Conservation (phyloP, 2,329 filamentous ascomycete genomes). For the Xylaria sp. region DNA sequence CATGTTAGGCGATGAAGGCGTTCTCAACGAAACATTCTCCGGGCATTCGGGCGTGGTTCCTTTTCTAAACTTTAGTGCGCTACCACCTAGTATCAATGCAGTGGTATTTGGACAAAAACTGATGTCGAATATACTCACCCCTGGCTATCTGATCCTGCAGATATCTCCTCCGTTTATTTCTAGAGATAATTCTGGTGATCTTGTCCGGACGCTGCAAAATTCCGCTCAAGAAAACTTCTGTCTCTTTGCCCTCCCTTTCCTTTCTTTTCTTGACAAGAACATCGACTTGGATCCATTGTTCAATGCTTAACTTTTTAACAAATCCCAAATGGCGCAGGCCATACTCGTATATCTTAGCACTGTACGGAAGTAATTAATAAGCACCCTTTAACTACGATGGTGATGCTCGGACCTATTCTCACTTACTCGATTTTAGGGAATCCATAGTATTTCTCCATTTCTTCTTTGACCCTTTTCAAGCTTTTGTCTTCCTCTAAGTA, state of each 20-base stretch:
- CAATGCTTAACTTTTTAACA: not conserved
- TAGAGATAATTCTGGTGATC: not conserved
- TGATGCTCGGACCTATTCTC: not conserved
- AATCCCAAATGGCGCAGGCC: not conserved
- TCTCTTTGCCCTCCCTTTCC: not conserved
- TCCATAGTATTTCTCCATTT: slow-evolving; percentile 6
- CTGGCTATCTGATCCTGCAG: not conserved
- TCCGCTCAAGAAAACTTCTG: not conserved
- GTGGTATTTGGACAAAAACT: not conserved
- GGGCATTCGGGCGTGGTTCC: not conserved
- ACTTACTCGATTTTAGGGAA: not conserved
- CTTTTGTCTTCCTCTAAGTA: slow-evolving; percentile 16
- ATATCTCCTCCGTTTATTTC: not conserved
- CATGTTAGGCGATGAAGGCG: not conserved
- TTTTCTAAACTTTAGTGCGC: not conserved
- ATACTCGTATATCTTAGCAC: not conserved
- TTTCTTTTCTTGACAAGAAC: not conserved
- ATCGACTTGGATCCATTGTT: not conserved
- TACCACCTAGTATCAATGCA: not conserved
- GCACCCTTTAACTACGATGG: not conserved
- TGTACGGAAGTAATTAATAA: not conserved
- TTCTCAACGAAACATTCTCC: not conserved
- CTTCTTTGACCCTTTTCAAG: slow-evolving; percentile 14
- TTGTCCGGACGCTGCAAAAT: not conserved
- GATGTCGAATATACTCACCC: not conserved